A percentile compares a stretch with the other conserved stretches of the same genome.
Conservation (phyloP, 2,329 filamentous ascomycete genomes). For the Colletotrichum musae region DNA sequence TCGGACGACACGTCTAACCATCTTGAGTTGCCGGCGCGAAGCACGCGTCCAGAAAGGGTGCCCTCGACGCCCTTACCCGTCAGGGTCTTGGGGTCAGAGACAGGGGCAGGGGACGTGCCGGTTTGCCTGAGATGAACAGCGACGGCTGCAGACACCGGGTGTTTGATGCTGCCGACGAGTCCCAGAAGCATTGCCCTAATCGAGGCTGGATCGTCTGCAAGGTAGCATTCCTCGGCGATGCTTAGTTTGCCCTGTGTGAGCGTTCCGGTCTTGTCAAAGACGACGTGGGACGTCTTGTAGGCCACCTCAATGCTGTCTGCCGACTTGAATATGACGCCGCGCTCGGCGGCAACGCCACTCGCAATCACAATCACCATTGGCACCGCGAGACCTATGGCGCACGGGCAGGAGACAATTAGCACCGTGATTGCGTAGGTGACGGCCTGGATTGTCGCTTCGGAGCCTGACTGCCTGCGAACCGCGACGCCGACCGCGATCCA, state of each 20-base stretch:
- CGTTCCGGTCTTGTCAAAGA: slow-evolving; percentile 88
- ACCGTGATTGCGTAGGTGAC: slow-evolving; percentile 82
- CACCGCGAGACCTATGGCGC: slow-evolving; percentile 80
- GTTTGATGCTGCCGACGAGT: slow-evolving; percentile 57
- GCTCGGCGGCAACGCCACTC: slow-evolving; percentile 74
- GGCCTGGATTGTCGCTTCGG: slow-evolving; percentile 69
- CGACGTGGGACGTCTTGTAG: slow-evolving; percentile 73
- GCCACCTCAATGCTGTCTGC: slow-evolving; percentile 75
- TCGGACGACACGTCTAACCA: slow-evolving; percentile 59
- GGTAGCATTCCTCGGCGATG: slow-evolving; percentile 55
- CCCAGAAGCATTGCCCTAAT: slow-evolving; percentile 38
- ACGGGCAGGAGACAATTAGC: slow-evolving; percentile 83
- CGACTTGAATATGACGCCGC: slow-evolving; percentile 79
- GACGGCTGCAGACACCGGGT: slow-evolving; percentile 68
- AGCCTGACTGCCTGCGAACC: slow-evolving; percentile 56
- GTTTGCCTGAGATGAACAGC: slow-evolving; percentile 54
- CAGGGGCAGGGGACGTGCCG: slow-evolving; percentile 20
- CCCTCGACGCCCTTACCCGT: slow-evolving; percentile 64
- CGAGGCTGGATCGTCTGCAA: slow-evolving; percentile 18
- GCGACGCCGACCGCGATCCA: slow-evolving; percentile 75
- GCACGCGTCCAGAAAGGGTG: slow-evolving; percentile 40
- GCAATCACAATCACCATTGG: slow-evolving; percentile 85
- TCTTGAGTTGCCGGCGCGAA: slow-evolving; percentile 65
- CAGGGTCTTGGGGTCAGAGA: slow-evolving; percentile 54
- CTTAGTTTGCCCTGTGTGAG: slow-evolving; percentile 73